Percentiles rank a stretch among this genome's conserved stretches.
Evolutionary conservation across 2,329 filamentous ascomycete species (phyloP).

Genomic region (Ophiostoma pallidulum): DNA sequence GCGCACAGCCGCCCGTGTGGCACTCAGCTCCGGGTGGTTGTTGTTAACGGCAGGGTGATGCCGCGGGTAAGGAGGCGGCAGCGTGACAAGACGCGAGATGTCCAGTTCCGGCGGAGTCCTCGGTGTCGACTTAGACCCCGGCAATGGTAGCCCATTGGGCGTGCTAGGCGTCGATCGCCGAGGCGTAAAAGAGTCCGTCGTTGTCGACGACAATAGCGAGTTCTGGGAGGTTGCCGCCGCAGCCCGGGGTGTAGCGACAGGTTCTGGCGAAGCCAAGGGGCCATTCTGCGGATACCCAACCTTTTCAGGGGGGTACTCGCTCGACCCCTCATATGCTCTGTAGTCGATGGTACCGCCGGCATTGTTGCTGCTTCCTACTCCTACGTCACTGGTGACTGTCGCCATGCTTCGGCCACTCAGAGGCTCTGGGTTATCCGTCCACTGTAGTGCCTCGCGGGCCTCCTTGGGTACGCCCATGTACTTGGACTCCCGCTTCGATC

Average conservation of each 20-base stretch:
- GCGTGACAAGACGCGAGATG: conserved; percentile 81
- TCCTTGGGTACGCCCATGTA: conserved; percentile 90
- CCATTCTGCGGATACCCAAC: conserved; percentile 18
- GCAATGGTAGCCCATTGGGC: conserved; percentile 30
- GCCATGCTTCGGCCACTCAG: conserved; percentile 22
- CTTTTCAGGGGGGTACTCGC: conserved; percentile 49
- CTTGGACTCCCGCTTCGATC: conserved; percentile 84
- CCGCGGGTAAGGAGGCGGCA: conserved; percentile 87
- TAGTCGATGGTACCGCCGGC: neutral
- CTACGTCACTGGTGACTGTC: neutral
- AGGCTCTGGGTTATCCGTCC: conserved; percentile 40
- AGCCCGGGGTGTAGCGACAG: conserved; percentile 35
- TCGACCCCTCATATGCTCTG: conserved; percentile 32
- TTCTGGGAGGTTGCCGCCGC: conserved; percentile 23
- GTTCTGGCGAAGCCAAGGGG: conserved; percentile 22
- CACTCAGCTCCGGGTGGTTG: conserved; percentile 78
- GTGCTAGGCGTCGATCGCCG: conserved; percentile 32
- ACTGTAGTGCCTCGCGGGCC: conserved; percentile 61
- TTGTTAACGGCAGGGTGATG: conserved; percentile 96
- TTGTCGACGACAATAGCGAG: conserved; percentile 30
- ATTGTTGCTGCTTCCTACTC: neutral
- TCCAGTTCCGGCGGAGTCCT: conserved; percentile 46
- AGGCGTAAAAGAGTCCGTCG: neutral
- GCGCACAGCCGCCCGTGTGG: conserved; percentile 65
- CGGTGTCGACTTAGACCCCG: neutral